Base-by-base conservation (phyloP, 75 land plant genomes). In the Larix kaempferi region DNA sequence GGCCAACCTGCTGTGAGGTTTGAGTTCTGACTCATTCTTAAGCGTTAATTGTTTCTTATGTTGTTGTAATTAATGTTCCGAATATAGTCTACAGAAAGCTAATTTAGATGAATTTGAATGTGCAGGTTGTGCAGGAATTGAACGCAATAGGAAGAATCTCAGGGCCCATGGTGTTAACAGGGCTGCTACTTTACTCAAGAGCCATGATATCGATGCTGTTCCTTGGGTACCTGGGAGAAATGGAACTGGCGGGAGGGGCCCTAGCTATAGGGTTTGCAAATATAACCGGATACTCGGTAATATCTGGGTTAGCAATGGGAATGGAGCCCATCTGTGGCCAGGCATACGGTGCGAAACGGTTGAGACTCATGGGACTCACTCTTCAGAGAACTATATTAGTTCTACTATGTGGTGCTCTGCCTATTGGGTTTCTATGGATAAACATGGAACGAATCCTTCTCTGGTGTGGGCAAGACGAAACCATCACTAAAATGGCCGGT, bases 291-390 rank as follows among this genome's bases (percentile, higher is more conserved):
- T 86, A 86, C 78, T 86, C 88, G 14, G 86, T 86, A 16, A 76
- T 86, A 15, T 79, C 86, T 22, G 88, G 88, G 14, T 59, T 86
- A 49, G 88, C 88, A 15, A 84, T 86, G 88, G 88, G 88, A 3
- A 86, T 86, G 88, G 88, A 86, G 57, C 88, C 88, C 44, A 86
- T 86, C 27, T 86, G 88, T 64, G 79, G 83, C 66, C 88, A 86
- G 27, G 86, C 88, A 6, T 86, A 71, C 57, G 88, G 88, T 7
- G 88, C 88, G 25, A 77, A 80, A 58, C 74, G 76, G 27, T 80
- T 78, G 78, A 75, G 62, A 16, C 76, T 86, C 44, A 57, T 86
- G 71, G 82, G 83, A n/a, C 63, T 80, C 67, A 77, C 86, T 8
- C 83, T 84, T 14, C 88, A 84, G 59, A 64, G 86, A 21, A 80